Evolutionary conservation across 768 basidiomycete genomes (phyloP).

Genomic region (Boletellus ananas): DNA sequence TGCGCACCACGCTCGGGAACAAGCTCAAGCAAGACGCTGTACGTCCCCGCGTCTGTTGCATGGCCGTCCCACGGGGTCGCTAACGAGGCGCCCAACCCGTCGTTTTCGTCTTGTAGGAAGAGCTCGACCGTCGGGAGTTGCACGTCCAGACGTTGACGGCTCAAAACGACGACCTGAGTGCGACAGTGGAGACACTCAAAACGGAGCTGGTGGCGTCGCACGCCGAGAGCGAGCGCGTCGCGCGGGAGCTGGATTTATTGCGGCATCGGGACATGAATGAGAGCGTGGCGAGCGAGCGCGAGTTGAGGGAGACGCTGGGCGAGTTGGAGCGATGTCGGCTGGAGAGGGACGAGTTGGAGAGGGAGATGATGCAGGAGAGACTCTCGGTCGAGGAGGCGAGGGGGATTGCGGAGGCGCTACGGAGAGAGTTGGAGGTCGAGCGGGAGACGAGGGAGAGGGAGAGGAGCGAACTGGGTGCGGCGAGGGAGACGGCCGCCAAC

Average conservation of each 20-base stretch:
- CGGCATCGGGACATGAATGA: constrained; percentile 67
- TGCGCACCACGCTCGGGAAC: constrained; percentile 91
- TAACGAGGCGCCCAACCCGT: no score
- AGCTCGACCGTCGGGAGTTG: constrained; percentile 90
- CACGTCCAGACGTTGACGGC: constrained; percentile 73
- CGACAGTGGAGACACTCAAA: constrained; percentile 76
- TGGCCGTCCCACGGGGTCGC: no score
- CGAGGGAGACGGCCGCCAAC: constrained; percentile 74
- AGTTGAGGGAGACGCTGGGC: constrained; percentile 75
- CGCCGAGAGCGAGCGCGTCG: constrained; percentile 68
- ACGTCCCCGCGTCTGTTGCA: constrained; percentile 29
- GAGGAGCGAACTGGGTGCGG: constrained; percentile 53
- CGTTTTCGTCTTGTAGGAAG: constrained; percentile 61
- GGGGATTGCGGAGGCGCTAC: constrained; percentile 49
- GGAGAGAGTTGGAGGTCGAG: constrained; percentile 66
- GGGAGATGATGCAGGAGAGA: constrained; percentile 59
- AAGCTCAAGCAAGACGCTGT: constrained; percentile 97
- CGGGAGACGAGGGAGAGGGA: constrained; percentile 56
- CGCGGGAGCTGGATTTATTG: constrained; percentile 64
- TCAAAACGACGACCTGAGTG: constrained; percentile 69
- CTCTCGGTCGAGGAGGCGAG: constrained; percentile 68
- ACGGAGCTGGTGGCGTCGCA: constrained; percentile 74
- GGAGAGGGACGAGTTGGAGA: constrained; percentile 76
- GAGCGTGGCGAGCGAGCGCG: constrained; percentile 64
- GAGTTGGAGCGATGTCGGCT: constrained; percentile 84